Base-by-base conservation (phyloP, 2,329 filamentous ascomycete species). In the Teratosphaeria zuluensis region DNA sequence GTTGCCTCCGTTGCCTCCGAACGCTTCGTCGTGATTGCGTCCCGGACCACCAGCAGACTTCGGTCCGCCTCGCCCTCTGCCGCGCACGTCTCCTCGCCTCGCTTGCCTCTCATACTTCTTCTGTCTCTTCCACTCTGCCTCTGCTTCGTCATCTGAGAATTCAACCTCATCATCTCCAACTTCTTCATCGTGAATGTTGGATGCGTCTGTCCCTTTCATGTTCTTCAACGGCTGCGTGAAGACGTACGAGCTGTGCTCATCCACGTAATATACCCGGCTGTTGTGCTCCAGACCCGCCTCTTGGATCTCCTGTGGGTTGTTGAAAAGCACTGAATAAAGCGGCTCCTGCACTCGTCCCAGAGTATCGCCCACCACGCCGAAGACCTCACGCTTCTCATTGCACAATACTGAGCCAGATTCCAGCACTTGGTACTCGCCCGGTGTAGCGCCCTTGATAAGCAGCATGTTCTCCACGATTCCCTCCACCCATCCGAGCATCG, bases 71-170 rank as follows among this genome's bases (percentile, higher is more conserved):
- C 54, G 57, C 32, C 61, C 61, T 14, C 38, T 63, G 32, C 31
- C 51, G 24, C 30, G 51, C 24, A 64, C 51, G 8, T 58, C 64
- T 32, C 62, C 67, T 30, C 64, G 58, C 12, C 64, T 67, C 33
- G 63, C 64, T 59, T 66, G 68, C 63, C 70, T 73, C 32, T 66
- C 68, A n/a, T 64, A 55, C 61, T 73, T 73, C 60, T 68, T 70
- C 57, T 65, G 61, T 51, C 68, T 59, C 63, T 73, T 73, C 65
- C 65, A 72, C 54, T 70, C 70, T 12, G 88, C 87, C 74, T 99
- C 94, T 65, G 89, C 88, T 74, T 99, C 94, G 68, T 99, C 94
- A 65, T 99, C 94, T 0, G 92, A 96, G 72, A 97, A 97, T 70
- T 97, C 94, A 66, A 90, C 83, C 71, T 97, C 92, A 42, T 95